A percentile compares a stretch with the other conserved stretches of the same genome.
These are phyloP conservation scores for Populus nigra DNA, from an alignment of 345 rosid genomes.

Conservation along the genomic window DNA sequence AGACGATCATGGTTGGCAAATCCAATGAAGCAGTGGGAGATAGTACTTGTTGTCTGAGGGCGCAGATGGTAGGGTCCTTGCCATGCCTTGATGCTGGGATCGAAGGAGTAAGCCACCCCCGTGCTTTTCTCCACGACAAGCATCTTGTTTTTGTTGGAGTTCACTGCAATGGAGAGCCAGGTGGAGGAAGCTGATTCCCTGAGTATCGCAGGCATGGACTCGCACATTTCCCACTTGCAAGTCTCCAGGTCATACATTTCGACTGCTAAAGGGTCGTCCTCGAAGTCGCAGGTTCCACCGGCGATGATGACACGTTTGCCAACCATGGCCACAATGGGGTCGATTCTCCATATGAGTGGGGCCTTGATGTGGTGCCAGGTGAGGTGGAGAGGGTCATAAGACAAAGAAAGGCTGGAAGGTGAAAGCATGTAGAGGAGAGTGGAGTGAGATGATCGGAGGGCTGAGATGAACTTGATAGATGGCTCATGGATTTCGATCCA, in stretches of 20 bases:
- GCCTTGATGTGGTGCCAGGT: conserved; percentile 58
- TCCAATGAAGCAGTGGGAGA: conserved; percentile 38
- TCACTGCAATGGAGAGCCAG: conserved; percentile 59
- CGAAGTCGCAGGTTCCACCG: conserved; percentile 66
- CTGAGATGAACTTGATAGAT: conserved; percentile 24
- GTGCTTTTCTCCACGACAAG: conserved; percentile 54
- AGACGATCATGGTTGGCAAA: conserved; percentile 26
- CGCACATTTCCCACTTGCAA: conserved; percentile 49
- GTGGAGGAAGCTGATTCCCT: conserved; percentile 53
- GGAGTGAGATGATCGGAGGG: conserved; percentile 58
- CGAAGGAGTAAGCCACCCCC: conserved; percentile 45
- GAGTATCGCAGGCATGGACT: conserved; percentile 53
- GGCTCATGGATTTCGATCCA: conserved; percentile 48
- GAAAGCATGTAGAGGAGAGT: conserved; percentile 59
- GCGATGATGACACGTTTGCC: conserved; percentile 49
- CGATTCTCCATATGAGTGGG: conserved; percentile 58
- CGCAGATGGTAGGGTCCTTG: conserved; percentile 43
- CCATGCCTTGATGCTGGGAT: conserved; percentile 55
- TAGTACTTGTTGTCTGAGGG: conserved; percentile 12
- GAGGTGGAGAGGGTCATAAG: conserved; percentile 63
- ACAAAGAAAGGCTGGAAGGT: conserved; percentile 54
- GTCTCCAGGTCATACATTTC: conserved; percentile 49
- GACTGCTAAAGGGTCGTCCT: conserved; percentile 65
- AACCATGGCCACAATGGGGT: conserved; percentile 62
- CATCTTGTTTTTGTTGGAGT: conserved; percentile 21